These are phyloP conservation scores for Emericellopsis terricola DNA, from an alignment of 495 filamentous ascomycete species.

Conservation along the genomic window DNA sequence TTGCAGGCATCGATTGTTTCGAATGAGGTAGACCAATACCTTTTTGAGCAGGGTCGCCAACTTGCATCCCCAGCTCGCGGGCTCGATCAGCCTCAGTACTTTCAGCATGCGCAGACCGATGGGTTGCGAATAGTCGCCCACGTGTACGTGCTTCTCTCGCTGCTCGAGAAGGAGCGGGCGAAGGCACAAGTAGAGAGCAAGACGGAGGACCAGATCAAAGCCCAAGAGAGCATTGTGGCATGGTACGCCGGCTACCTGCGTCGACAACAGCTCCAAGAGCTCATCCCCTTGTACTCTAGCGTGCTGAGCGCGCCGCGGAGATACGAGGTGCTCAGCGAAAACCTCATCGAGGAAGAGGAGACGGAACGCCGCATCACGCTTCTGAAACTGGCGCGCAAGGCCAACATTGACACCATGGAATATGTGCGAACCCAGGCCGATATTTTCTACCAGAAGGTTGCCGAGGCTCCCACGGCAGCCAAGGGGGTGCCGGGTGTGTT, in stretches of 20 bases:
- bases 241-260: constrained; percentile 68
- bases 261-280: constrained; percentile 44
- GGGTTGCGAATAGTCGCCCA: constrained; percentile 44
- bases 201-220: constrained; percentile 16
- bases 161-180: constrained; percentile 22
- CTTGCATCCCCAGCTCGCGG: constrained; percentile 20
- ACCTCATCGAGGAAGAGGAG: constrained; percentile 34
- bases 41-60: constrained; percentile 37
- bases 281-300: constrained; percentile 76
- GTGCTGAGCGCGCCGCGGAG: constrained; percentile 36
- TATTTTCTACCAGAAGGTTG: constrained; percentile 31
- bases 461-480: constrained; percentile 4
- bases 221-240: constrained; percentile 48
- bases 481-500: constrained; percentile 22
- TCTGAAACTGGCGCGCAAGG: constrained; percentile 42
- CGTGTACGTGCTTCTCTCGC: constrained; percentile 26
- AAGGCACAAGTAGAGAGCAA: no score
- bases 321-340: constrained; percentile 33
- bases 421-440: constrained; percentile 34
- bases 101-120: constrained; percentile 33
- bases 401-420: constrained; percentile 28
- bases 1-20: constrained; percentile 49
- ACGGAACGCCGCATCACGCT: constrained; percentile 29
- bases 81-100: constrained; percentile 20
- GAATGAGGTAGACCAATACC: constrained; percentile 34